Conservation (phyloP, 2,329 filamentous ascomycete genomes). For the Pseudogymnoascus sp. region DNA sequence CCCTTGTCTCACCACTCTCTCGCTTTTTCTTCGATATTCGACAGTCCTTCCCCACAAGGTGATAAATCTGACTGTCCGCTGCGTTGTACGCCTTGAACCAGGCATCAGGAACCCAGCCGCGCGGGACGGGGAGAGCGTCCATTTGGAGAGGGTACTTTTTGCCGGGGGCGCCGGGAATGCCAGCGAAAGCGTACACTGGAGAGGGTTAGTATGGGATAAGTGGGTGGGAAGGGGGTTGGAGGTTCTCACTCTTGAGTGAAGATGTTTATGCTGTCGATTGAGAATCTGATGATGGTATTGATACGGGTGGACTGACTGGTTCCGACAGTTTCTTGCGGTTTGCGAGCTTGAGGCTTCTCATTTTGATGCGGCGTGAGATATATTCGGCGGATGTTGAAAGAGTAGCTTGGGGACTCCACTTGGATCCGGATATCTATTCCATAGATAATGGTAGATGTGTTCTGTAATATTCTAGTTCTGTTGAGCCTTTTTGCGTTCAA, state of each 20-base stretch:
- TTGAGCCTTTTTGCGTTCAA: background rate
- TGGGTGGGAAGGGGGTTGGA: background rate
- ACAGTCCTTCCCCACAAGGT: background rate
- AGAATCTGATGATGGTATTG: background rate
- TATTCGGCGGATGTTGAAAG: background rate
- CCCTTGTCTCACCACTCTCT: conserved; percentile 5
- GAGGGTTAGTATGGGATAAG: background rate
- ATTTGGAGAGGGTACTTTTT: conserved; percentile 5
- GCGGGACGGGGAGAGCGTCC: conserved; percentile 1
- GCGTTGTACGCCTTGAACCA: conserved; percentile 6
- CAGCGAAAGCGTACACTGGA: background rate
- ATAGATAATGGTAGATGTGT: background rate
- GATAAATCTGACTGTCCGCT: background rate
- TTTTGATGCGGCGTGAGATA: background rate
- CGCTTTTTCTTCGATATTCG: background rate
- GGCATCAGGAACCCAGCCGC: background rate
- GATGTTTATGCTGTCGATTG: background rate
- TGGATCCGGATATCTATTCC: background rate
- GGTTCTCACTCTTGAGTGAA: background rate
- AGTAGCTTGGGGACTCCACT: background rate
- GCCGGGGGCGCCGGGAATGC: background rate
- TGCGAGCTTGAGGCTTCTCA: background rate
- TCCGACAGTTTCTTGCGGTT: background rate
- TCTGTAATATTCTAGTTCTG: background rate
- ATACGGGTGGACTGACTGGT: background rate